These are phyloP conservation scores for Hyaloscypha bicolor DNA, from an alignment of 495 filamentous ascomycete species.

Conservation along the genomic window DNA sequence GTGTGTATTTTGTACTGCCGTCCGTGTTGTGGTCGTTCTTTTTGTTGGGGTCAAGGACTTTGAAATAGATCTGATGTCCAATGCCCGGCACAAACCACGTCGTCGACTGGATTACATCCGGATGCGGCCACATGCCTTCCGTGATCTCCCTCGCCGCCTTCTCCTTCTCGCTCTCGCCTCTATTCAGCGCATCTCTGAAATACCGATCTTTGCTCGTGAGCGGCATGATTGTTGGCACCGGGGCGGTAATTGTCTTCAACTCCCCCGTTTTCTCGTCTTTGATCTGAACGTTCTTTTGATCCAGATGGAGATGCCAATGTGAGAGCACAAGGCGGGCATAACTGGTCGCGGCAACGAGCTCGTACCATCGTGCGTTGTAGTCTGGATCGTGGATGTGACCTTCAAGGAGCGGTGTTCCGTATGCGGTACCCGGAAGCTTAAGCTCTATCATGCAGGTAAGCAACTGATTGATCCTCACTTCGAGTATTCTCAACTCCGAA, in stretches of 20 bases:
- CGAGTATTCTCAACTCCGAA: not conserved
- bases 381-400: not conserved
- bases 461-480: not conserved
- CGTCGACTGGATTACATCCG: not conserved
- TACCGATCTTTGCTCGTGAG: not conserved
- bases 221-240: not conserved
- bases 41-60: not conserved
- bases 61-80: not conserved
- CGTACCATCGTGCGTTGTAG: not conserved
- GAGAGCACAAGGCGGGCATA: not conserved
- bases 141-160: not conserved
- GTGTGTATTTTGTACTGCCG: not conserved
- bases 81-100: not conserved
- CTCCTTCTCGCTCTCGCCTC: not conserved
- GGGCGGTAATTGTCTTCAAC: not conserved
- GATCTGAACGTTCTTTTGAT: not conserved
- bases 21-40: not conserved
- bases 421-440: not conserved
- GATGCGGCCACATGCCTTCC: not conserved
- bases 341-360: not conserved
- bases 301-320: not conserved
- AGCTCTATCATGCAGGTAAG: not conserved
- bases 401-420: not conserved
- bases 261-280: not conserved
- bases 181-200: not conserved